Base-by-base conservation (phyloP, 768 basidiomycete species). In the Dentipellis fragilis region DNA sequence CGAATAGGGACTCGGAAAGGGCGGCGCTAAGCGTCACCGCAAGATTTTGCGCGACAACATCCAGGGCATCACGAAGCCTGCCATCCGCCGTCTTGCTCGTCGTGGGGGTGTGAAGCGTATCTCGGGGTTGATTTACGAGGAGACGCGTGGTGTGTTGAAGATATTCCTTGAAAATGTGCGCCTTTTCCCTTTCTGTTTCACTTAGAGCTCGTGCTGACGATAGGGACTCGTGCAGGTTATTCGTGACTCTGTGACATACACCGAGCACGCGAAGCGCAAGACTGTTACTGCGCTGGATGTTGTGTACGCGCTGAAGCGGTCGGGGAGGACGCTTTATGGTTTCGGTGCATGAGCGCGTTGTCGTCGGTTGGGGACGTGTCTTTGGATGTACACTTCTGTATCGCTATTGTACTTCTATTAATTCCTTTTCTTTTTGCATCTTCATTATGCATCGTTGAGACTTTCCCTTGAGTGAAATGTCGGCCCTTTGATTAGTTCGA, bases 191-290 rank as follows among this genome's bases (percentile, higher is more conserved):
- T 49, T 1, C 1, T n/a, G n/a, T 23, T 12, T 19, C 42, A 19
- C 6, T 42, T 52, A 19, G 56, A 49, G 29, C 29, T 34, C 49
- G 49, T 36, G 34, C 3, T n/a, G 51, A 3, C 9, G n/a, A 7
- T 54, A 29, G n/a, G n/a, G 16, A 37, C 49, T 1, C 63, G n/a
- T n/a, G n/a, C n/a, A 89, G 86, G 85, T 94, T 63, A 94, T 95
- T 68, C 89, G 93, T 64, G 93, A 95, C 69, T 93, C 92, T 54
- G 94, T 96, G 63, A 96, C 93, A 71, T 96, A 97, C 83, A 96
- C 93, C 53, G 93, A 97, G 72, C 93, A 97, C 73, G 93, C 93
- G 40, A 97, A 97, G 75, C 79, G 91, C 68, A 91, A 90, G 73
- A 93, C 92, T 29, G 93, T 95, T 49, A 95, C 93, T 49, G 92